Evolutionary conservation across 1,284 basidiomycete genomes (phyloP).

Genomic region (Tremellales sp.): DNA sequence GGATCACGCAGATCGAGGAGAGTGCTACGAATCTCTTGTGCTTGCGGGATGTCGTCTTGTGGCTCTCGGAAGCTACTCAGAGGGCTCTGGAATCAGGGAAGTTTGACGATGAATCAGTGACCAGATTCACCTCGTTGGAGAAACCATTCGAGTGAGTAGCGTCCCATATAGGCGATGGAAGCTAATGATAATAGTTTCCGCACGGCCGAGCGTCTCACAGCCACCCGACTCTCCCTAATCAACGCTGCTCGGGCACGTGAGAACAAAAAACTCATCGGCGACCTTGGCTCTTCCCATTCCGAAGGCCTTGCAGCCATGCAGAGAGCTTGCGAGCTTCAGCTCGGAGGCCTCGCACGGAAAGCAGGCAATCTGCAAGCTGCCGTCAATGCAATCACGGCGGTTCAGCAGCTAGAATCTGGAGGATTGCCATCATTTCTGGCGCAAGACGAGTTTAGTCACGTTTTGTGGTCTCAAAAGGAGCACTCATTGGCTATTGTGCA

Average conservation of each 20-base stretch:
- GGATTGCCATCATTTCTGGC: slow-evolving; percentile 49
- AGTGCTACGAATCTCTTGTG: slow-evolving; percentile 69
- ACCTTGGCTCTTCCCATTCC: slow-evolving; percentile 58
- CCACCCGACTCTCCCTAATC: slow-evolving; percentile 78
- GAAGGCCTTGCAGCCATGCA: slow-evolving; percentile 61
- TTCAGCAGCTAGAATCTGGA: slow-evolving; percentile 59
- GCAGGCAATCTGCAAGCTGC: slow-evolving; percentile 73
- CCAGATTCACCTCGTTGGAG: slow-evolving; percentile 46
- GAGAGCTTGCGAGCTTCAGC: slow-evolving; percentile 63
- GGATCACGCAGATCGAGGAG: slow-evolving; percentile 67
- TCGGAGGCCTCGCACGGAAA: slow-evolving; percentile 70
- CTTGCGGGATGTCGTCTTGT: slow-evolving; percentile 60
- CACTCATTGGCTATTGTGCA: slow-evolving; percentile 77
- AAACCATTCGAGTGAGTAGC: slow-evolving; percentile 19
- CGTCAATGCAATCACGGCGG: slow-evolving; percentile 75
- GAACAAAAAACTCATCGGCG: slow-evolving; percentile 58
- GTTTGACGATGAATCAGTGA: slow-evolving; percentile 47
- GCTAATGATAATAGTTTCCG: slow-evolving; percentile 2
- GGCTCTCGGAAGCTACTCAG: slow-evolving; percentile 27
- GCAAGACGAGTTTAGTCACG: slow-evolving; percentile 71
- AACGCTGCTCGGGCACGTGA: slow-evolving; percentile 63
- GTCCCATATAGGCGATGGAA: not conserved
- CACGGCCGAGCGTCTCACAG: slow-evolving; percentile 73
- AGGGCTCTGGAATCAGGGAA: slow-evolving; percentile 36
- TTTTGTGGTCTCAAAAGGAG: slow-evolving; percentile 84